Base-by-base conservation (phyloP, 1,284 basidiomycete species). In the Malassezia nana region DNA sequence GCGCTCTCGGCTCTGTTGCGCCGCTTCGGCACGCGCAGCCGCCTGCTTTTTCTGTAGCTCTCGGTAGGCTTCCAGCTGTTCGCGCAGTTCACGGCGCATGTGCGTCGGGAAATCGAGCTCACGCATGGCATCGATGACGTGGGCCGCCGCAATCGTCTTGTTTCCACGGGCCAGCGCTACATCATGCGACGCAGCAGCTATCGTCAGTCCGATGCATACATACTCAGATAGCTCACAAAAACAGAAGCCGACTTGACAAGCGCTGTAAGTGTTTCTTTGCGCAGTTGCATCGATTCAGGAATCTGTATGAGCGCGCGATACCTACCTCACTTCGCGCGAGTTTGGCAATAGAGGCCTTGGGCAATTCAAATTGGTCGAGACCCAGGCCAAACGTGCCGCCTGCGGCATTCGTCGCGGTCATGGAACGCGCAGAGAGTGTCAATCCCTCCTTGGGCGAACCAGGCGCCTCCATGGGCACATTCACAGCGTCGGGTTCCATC, bases 151-250 rank as follows among this genome's bases (percentile, higher is more conserved):
- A 18, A 60, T 56, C 15, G 58, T 60, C 46, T 60, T 60, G 46
- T 57, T 56, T 3, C 58, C 58, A 9, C 45, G 50, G 8, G 55
- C 58, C 4, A 53, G 18, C 3, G 58, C 55, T 10, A 57, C 55
- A 28, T 60, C 58, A 24, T 52, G 51, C 44, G 58, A 55, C 6
- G 55, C 54, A 8, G 55, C 53, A 16, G 54, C 53, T 55, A n/a
- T n/a, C 24, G 28, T 43, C 16, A 31, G 20, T 5, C 3, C 6
- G 2, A 20, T 29, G 31, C 9, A 12, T 15, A 55, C 53, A 47
- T 46, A 55, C 53, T 51, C 22, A 60, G 31, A 31, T 60, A 60
- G 53, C 50, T 60, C 39, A 58, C 51, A 41, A 60, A 60, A 6
- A 60, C 58, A 7, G 58, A 57, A 12, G 55, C 35, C 4, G 53